Evolutionary conservation across 345 rosid genomes (phyloP).

Genomic region (Sonneratia caseolaris): DNA sequence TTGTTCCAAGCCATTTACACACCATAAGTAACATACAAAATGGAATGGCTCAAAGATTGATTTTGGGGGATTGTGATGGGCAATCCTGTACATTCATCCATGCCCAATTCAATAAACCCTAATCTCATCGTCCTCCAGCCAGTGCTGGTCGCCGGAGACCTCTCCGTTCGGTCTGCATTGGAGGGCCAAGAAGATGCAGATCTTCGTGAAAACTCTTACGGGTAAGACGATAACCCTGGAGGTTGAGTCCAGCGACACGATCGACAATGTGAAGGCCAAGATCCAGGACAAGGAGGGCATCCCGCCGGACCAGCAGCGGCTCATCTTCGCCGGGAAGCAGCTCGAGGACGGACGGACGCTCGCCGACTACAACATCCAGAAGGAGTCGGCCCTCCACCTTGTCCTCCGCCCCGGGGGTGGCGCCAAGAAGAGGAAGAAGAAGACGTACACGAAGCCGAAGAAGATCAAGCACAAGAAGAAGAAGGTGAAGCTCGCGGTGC

Average conservation of each 20-base stretch:
- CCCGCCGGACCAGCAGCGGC: constrained; percentile 65
- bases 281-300: constrained; percentile 29
- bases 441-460: too few relatives aligned
- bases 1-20: too few relatives aligned
- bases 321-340: constrained; percentile 64
- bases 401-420: constrained; percentile 18
- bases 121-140: too few relatives aligned
- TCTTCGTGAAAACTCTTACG: neutral
- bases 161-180: too few relatives aligned
- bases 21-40: too few relatives aligned
- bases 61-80: too few relatives aligned
- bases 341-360: constrained; percentile 37
- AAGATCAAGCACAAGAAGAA: too few relatives aligned
- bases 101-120: too few relatives aligned
- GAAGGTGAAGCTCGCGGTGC: constrained; percentile 54
- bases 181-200: constrained; percentile 2
- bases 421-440: neutral
- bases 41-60: too few relatives aligned
- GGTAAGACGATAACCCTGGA: constrained; percentile 37
- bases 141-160: too few relatives aligned
- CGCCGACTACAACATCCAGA: constrained; percentile 20
- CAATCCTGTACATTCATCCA: too few relatives aligned
- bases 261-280: too few relatives aligned
- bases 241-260: constrained; percentile 30
- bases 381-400: constrained; percentile 18